A percentile compares a stretch with the other conserved stretches of the same genome.
phyloP scores from a whole-genome alignment of 495 filamentous ascomycete genomes.

The Extremus antarcticus region DNA sequence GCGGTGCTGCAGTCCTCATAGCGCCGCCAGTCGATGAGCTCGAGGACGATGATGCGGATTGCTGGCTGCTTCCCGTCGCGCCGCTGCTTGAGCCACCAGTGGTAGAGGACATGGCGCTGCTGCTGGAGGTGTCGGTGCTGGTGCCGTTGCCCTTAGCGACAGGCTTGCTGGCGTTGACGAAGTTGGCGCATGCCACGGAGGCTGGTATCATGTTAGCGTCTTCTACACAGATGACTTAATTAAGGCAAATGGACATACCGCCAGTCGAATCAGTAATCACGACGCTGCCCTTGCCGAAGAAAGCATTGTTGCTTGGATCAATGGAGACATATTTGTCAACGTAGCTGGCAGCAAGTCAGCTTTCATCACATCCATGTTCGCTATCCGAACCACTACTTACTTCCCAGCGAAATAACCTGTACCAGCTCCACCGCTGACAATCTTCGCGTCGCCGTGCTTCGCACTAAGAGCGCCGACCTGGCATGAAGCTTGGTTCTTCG shows the following conservation, averaged over 20 bases:
- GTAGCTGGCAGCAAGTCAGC: neutral
- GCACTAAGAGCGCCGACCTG: neutral
- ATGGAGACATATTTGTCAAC: slow-evolving; percentile 1
- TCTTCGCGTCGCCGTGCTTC: neutral
- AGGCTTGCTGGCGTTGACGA: neutral
- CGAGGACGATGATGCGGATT: neutral
- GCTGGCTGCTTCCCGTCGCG: neutral
- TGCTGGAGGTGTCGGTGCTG: neutral
- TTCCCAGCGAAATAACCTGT: neutral
- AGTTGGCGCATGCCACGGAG: neutral
- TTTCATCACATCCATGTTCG: no score
- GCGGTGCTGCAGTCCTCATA: neutral
- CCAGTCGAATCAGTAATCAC: neutral
- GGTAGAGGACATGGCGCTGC: neutral
- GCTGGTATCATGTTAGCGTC: neutral
- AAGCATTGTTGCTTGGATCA: neutral
- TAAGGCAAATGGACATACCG: neutral
- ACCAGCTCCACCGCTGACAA: neutral
- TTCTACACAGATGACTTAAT: neutral
- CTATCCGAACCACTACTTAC: no score
- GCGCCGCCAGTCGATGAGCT: neutral
- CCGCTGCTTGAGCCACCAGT: neutral
- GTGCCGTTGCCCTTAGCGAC: neutral
- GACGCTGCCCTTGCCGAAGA: neutral
- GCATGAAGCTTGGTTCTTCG: neutral